phyloP scores from a whole-genome alignment of 257 asterid species.

The Eucommia ulmoides region DNA sequence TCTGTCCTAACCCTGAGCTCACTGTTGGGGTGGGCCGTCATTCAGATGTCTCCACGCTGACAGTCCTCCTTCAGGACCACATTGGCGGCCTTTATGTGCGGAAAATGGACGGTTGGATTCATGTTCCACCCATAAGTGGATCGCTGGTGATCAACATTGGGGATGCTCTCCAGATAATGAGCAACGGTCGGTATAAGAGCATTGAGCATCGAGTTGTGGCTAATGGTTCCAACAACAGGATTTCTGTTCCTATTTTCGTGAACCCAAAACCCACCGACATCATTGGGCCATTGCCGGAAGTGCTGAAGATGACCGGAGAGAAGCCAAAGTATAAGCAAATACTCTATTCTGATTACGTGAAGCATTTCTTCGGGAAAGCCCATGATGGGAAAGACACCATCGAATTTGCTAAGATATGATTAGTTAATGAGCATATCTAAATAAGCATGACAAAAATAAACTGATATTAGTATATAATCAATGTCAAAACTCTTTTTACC shows the following conservation, averaged over 20 bases:
- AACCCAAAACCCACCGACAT: slow-evolving; percentile 17
- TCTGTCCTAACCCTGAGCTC: slow-evolving; percentile 26
- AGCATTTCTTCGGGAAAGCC: slow-evolving; percentile 25
- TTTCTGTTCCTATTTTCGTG: slow-evolving; percentile 22
- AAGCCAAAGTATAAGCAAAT: slow-evolving; percentile 17
- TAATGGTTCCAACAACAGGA: slow-evolving; percentile 12
- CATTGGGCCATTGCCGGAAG: slow-evolving; percentile 21
- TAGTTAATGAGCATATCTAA: background rate
- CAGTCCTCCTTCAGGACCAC: slow-evolving; percentile 23
- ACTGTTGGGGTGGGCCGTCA: slow-evolving; percentile 22
- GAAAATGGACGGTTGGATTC: slow-evolving; percentile 12
- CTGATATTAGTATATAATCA: background rate
- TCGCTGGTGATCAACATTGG: slow-evolving; percentile 25
- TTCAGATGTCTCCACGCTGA: slow-evolving; percentile 20
- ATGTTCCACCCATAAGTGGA: slow-evolving; percentile 17
- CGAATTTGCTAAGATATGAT: slow-evolving; percentile 20
- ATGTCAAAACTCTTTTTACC: background rate
- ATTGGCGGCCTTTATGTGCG: slow-evolving; percentile 24
- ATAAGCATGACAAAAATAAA: background rate
- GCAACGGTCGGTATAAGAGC: slow-evolving; percentile 23
- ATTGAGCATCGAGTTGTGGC: slow-evolving; percentile 21
- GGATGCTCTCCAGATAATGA: slow-evolving; percentile 20
- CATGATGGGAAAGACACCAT: slow-evolving; percentile 23
- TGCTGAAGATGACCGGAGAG: slow-evolving; percentile 11
- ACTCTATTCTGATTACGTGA: slow-evolving; percentile 23